Conservation (phyloP, 2,329 filamentous ascomycete genomes). For the Hirsutella minnesotensis region DNA sequence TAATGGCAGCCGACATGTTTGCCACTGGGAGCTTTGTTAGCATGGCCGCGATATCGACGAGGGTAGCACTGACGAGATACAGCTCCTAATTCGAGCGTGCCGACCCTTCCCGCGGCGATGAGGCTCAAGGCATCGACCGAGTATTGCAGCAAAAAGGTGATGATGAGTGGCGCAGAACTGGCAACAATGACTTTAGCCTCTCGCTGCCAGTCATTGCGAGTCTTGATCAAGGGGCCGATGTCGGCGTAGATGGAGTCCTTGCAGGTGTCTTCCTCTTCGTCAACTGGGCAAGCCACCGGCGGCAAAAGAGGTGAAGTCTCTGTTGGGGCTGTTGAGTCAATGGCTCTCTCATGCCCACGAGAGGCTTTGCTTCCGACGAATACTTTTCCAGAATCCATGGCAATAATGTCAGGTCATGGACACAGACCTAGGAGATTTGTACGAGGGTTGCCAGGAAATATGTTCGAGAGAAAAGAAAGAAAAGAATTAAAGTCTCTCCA, state of each 20-base stretch:
- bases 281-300: background rate
- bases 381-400: too few species aligned
- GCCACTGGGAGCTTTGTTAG: slow-evolving; percentile 13
- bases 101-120: slow-evolving; percentile 61
- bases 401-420: too few species aligned
- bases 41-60: fast-evolving
- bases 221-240: background rate
- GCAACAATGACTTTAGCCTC: slow-evolving; percentile 66
- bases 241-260: background rate
- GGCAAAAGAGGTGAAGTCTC: background rate
- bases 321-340: background rate
- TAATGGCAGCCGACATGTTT: slow-evolving; percentile 69
- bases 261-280: background rate
- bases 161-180: slow-evolving; percentile 55
- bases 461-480: background rate
- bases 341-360: too few species aligned
- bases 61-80: slow-evolving; percentile 18
- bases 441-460: too few species aligned
- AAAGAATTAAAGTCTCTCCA: background rate
- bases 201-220: slow-evolving; percentile 59
- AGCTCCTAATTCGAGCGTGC: slow-evolving; percentile 40
- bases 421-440: too few species aligned
- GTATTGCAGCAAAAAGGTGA: slow-evolving; percentile 64
- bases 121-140: slow-evolving; percentile 66
- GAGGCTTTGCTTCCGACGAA: too few species aligned